Conservation (phyloP, 2,329 filamentous ascomycete genomes). For the Aureobasidium melanogenum region DNA sequence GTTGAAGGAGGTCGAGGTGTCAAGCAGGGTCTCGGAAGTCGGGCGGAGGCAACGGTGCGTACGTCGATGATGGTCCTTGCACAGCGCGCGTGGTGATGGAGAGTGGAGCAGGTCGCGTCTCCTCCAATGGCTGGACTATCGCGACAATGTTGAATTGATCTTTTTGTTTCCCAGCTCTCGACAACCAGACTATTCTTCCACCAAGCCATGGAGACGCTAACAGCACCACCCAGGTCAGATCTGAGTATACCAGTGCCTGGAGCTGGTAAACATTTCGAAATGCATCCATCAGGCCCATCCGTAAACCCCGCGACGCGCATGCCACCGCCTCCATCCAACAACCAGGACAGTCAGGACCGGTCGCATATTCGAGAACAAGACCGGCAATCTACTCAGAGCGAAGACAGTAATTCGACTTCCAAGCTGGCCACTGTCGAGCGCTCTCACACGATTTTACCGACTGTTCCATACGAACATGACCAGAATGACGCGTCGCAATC, state of each 20-base stretch:
- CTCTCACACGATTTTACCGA: neutral
- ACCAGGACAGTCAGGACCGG: neutral
- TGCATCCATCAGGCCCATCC: slow-evolving; percentile 1
- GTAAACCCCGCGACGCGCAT: slow-evolving; percentile 10
- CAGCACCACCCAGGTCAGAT: neutral
- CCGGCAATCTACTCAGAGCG: neutral
- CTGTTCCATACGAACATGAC: neutral
- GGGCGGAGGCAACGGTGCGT: slow-evolving; percentile 1
- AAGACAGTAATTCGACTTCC: neutral
- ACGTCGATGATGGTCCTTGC: neutral
- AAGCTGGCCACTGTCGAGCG: too few relatives aligned
- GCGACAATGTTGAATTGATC: slow-evolving; percentile 5
- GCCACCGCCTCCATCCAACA: neutral
- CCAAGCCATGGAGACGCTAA: slow-evolving; percentile 6
- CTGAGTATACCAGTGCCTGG: neutral
- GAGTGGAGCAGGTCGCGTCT: slow-evolving; percentile 7
- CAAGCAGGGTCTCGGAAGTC: neutral
- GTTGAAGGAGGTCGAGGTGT: neutral
- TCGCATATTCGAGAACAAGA: neutral
- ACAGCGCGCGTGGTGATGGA: neutral
- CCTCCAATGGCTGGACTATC: neutral
- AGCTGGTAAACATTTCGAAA: slow-evolving; percentile 2
- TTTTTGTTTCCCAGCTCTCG: neutral
- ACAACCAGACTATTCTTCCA: neutral
- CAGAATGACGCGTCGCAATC: slow-evolving; percentile 7